phyloP scores from a whole-genome alignment of 1,284 basidiomycete genomes.

The Apiotrichum gracile region DNA sequence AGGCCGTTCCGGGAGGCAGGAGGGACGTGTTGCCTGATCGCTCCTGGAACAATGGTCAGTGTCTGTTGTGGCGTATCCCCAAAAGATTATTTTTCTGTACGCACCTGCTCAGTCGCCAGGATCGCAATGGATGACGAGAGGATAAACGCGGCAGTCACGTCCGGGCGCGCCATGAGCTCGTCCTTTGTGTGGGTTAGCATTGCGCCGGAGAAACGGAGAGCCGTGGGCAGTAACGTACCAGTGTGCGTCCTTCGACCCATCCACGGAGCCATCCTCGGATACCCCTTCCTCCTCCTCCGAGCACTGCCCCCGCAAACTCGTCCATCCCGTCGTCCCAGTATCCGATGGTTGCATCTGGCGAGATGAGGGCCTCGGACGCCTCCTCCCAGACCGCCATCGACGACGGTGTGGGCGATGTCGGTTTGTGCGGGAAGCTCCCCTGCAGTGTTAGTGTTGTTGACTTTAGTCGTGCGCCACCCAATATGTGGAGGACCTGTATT shows the following conservation, averaged over 20 bases:
- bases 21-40: slow-evolving; percentile 25
- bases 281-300: slow-evolving; percentile 20
- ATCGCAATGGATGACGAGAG: slow-evolving; percentile 44
- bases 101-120: slow-evolving; percentile 40
- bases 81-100: slow-evolving; percentile 4
- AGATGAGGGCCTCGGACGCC: slow-evolving; percentile 41
- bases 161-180: slow-evolving; percentile 43
- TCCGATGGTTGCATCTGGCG: slow-evolving; percentile 38
- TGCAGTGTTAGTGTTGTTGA: slow-evolving; percentile 21
- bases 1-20: slow-evolving; percentile 35
- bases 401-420: slow-evolving; percentile 37
- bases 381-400: slow-evolving; percentile 43
- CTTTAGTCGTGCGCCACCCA: too few relatives aligned
- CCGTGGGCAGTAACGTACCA: slow-evolving; percentile 23
- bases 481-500: not conserved
- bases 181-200: slow-evolving; percentile 25
- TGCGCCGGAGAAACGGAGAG: not conserved
- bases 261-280: slow-evolving; percentile 40
- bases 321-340: slow-evolving; percentile 40
- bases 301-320: slow-evolving; percentile 32
- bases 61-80: not conserved
- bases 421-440: slow-evolving; percentile 47
- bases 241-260: slow-evolving; percentile 42
- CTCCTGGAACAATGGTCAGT: slow-evolving; percentile 19
- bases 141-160: slow-evolving; percentile 45